These are phyloP conservation scores for Fusarium gaditjirri DNA, from an alignment of 2,329 filamentous ascomycete genomes.

Conservation along the genomic window DNA sequence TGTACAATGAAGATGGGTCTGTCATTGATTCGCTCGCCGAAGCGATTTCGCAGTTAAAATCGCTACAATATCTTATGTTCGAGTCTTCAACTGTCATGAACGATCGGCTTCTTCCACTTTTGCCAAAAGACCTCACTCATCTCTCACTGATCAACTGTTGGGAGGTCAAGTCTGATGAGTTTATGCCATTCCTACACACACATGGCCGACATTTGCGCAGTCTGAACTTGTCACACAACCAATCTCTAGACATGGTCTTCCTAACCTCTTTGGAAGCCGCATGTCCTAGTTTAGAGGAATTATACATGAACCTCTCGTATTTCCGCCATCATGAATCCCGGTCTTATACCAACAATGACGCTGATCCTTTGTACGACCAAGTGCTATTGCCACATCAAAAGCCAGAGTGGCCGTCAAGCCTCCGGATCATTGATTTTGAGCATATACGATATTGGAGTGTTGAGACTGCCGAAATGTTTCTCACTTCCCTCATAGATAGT, in stretches of 20 bases:
- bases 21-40: constrained; percentile 51
- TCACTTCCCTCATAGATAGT: constrained; percentile 79
- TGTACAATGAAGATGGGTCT: constrained; percentile 55
- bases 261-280: constrained; percentile 70
- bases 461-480: constrained; percentile 78
- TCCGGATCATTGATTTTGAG: constrained; percentile 78
- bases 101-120: constrained; percentile 70
- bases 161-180: constrained; percentile 73
- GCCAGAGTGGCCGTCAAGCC: constrained; percentile 80
- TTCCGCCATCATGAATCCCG: constrained; percentile 74
- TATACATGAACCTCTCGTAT: constrained; percentile 83
- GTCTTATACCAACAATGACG: constrained; percentile 64
- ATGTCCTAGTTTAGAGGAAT: constrained; percentile 76
- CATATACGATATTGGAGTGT: constrained; percentile 81
- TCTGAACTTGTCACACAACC: constrained; percentile 81
- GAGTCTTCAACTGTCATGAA: constrained; percentile 80
- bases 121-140: constrained; percentile 73
- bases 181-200: constrained; percentile 72
- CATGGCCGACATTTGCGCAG: constrained; percentile 75
- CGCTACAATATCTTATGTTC: constrained; percentile 75
- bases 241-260: constrained; percentile 80
- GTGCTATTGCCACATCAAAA: constrained; percentile 72
- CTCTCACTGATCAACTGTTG: constrained; percentile 84
- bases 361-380: constrained; percentile 77
- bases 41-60: constrained; percentile 61